Evolutionary conservation across 2,329 filamentous ascomycete genomes (phyloP).

Genomic region (Paracamarosporium sp.): DNA sequence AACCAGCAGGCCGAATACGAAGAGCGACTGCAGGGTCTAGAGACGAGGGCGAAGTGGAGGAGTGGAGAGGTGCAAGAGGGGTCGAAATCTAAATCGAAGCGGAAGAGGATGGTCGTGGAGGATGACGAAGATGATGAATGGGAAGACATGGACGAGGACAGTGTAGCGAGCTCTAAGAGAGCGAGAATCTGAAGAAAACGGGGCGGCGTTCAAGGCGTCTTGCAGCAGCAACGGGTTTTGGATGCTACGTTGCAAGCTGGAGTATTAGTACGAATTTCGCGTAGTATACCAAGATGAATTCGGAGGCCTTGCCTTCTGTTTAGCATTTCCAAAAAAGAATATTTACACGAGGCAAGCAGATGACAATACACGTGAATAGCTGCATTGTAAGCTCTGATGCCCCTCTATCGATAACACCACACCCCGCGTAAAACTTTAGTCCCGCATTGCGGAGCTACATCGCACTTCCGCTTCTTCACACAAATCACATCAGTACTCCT

Average conservation of each 20-base stretch:
- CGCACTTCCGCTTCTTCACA: constrained; percentile 48
- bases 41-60: constrained; percentile 38
- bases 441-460: constrained; percentile 35
- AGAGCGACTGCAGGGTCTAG: constrained; percentile 63
- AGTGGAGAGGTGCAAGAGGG: constrained; percentile 20
- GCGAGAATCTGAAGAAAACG: constrained; percentile 19
- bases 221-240: background rate
- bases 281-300: background rate
- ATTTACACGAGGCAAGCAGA: too few species aligned
- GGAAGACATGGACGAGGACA: constrained; percentile 41
- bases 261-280: background rate
- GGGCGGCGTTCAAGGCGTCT: background rate
- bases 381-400: background rate
- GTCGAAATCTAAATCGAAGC: constrained; percentile 33
- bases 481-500: constrained; percentile 44
- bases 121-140: constrained; percentile 48
- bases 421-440: constrained; percentile 63
- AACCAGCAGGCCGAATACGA: constrained; percentile 76
- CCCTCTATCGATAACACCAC: constrained; percentile 54
- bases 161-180: constrained; percentile 36
- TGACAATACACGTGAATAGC: background rate
- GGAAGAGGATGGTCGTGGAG: constrained; percentile 42
- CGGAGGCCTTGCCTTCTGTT: background rate
- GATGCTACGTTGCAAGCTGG: background rate
- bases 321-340: background rate